Percentiles rank a stretch among this genome's conserved stretches.
Evolutionary conservation across 208 protist genomes (phyloP).

Genomic region (Trypanosoma cruzi): DNA sequence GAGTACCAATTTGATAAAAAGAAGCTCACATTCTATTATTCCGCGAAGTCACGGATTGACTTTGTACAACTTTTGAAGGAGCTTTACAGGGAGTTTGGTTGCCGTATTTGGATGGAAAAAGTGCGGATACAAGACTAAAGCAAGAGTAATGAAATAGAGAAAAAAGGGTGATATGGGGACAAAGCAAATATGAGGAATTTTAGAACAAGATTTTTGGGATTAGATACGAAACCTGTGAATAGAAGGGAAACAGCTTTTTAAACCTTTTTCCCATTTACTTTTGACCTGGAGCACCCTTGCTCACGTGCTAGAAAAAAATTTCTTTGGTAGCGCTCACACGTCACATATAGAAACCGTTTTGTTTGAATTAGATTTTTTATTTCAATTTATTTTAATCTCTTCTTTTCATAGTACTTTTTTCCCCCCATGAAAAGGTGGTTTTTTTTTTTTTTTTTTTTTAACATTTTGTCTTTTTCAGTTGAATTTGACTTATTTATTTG

Average conservation of each 20-base stretch:
- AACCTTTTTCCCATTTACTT: background rate
- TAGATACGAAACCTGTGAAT: conserved; percentile 16
- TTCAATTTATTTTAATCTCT: conserved; percentile 7
- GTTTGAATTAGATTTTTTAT: conserved; percentile 18
- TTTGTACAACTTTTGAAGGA: conserved; percentile 86
- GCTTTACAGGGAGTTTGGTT: conserved; percentile 86
- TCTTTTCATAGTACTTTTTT: background rate
- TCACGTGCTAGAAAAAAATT: conserved; percentile 9
- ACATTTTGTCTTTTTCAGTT: too few species aligned
- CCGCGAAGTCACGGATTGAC: conserved; percentile 67
- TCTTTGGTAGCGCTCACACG: background rate
- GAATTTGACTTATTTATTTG: too few species aligned
- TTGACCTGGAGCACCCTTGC: conserved; percentile 3
- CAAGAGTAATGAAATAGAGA: conserved; percentile 12
- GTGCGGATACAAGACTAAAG: conserved; percentile 40
- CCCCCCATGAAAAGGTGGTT: too few species aligned
- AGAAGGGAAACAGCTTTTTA: conserved; percentile 17
- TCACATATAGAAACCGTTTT: conserved; percentile 13
- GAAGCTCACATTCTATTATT: conserved; percentile 94
- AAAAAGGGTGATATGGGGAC: background rate
- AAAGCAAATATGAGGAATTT: background rate
- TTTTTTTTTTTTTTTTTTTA: too few species aligned
- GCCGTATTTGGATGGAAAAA: conserved; percentile 93
- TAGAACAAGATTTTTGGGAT: conserved; percentile 16
- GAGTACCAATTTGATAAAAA: conserved; percentile 94